These are phyloP conservation scores for Trichocomaceae sp. DNA, from an alignment of 2,329 filamentous ascomycete species.

Conservation along the genomic window DNA sequence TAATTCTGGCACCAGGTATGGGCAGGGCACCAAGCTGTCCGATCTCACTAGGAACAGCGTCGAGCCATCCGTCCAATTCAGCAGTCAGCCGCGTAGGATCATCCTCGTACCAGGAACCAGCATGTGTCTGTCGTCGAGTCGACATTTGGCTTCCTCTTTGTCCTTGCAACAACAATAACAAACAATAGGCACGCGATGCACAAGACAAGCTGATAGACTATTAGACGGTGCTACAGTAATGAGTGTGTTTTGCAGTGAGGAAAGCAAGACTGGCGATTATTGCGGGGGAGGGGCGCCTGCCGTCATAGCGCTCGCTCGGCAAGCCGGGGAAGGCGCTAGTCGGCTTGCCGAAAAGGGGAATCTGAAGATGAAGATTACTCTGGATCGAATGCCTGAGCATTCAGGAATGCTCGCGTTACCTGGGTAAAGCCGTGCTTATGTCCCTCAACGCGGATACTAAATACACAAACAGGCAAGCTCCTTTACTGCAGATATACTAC, in stretches of 20 bases:
- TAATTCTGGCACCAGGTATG: slow-evolving; percentile 65
- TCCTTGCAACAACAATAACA: too few species aligned
- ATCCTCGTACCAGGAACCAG: slow-evolving; percentile 78
- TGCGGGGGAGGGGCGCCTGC: slow-evolving; percentile 7
- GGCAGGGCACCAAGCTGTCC: slow-evolving; percentile 61
- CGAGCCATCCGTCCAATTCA: slow-evolving; percentile 71
- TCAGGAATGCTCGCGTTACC: too few species aligned
- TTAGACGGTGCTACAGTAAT: too few species aligned
- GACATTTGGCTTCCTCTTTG: slow-evolving; percentile 25
- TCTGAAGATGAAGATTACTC: too few species aligned
- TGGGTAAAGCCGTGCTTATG: too few species aligned
- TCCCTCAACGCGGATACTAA: too few species aligned
- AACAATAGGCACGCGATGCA: neutral
- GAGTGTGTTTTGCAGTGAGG: neutral
- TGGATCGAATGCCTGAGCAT: too few species aligned
- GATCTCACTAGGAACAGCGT: slow-evolving; percentile 60
- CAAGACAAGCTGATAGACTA: neutral
- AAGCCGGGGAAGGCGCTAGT: neutral
- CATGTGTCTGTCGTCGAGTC: slow-evolving; percentile 61
- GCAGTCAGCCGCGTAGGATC: slow-evolving; percentile 52
- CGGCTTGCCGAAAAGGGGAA: slow-evolving; percentile 5
- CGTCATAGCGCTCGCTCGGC: slow-evolving; percentile 8
- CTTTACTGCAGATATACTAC: too few species aligned
- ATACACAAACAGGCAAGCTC: too few species aligned
- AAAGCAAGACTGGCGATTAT: neutral